These are phyloP conservation scores for Neoboletus brunneissimus DNA, from an alignment of 768 basidiomycete species.

Conservation along the genomic window DNA sequence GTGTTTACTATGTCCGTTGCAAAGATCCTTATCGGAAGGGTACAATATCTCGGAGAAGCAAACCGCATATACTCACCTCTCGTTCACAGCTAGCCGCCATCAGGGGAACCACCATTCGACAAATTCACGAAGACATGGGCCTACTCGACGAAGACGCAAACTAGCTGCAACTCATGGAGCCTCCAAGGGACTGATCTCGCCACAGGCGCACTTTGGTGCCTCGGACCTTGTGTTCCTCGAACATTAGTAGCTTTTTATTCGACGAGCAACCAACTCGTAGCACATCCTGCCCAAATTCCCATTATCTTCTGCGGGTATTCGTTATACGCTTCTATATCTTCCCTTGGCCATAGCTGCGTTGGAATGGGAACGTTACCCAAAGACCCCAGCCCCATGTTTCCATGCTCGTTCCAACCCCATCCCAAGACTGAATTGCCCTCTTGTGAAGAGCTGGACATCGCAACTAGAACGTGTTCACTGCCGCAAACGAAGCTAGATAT, in stretches of 20 bases:
- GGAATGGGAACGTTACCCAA: conserved; percentile 53
- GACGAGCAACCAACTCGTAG: conserved; percentile 34
- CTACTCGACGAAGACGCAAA: conserved; percentile 56
- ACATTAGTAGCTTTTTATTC: conserved; percentile 16
- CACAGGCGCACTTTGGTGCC: neutral
- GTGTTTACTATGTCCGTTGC: neutral
- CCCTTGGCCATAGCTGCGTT: conserved; percentile 51
- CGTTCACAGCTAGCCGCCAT: conserved; percentile 62
- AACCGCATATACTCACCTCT: conserved; percentile 12
- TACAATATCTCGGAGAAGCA: conserved; percentile 29
- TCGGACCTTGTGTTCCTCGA: neutral
- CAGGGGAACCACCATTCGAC: conserved; percentile 65
- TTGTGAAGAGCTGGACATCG: conserved; percentile 15
- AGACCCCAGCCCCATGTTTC: conserved; percentile 75
- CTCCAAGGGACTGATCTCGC: neutral
- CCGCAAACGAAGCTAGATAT: conserved; percentile 59
- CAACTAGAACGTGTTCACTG: conserved; percentile 77
- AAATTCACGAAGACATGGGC: conserved; percentile 71
- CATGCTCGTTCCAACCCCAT: conserved; percentile 99
- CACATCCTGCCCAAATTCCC: conserved; percentile 31
- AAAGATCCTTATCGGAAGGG: conserved; percentile 78
- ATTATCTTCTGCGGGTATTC: conserved; percentile 15
- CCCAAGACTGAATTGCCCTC: conserved; percentile 55
- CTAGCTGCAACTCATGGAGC: conserved; percentile 4
- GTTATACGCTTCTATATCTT: conserved; percentile 1